Evolutionary conservation across 1,139 yeast genomes (phyloP).

Genomic region (Zygosaccharomyces sapae): DNA sequence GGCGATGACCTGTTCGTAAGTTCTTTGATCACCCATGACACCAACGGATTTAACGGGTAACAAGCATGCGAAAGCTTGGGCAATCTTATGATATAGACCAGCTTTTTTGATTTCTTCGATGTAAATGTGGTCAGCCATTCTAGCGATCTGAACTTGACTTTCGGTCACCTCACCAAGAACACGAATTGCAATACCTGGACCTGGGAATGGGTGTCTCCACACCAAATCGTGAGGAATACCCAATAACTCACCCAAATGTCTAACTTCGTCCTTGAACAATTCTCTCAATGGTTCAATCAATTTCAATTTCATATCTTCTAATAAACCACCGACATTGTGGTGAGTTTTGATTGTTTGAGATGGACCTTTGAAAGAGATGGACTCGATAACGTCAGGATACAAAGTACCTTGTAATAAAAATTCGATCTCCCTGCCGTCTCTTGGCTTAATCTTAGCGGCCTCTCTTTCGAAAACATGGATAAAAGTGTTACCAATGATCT

Average conservation of each 20-base stretch:
- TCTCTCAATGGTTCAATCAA: conserved; percentile 98
- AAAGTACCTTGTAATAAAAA: conserved; percentile 94
- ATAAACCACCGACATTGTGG: conserved; percentile 97
- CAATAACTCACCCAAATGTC: conserved; percentile 88
- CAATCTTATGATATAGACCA: conserved; percentile 86
- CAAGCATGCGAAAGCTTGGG: conserved; percentile 96
- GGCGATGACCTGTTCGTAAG: conserved; percentile 98
- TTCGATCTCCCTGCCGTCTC: conserved; percentile 85
- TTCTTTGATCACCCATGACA: conserved; percentile 99
- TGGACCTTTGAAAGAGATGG: conserved; percentile 98
- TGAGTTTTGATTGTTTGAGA: conserved; percentile 99
- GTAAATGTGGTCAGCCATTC: conserved; percentile 94
- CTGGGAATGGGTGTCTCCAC: conserved; percentile 99
- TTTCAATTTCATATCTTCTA: conserved; percentile 97
- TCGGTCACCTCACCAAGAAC: conserved; percentile 94
- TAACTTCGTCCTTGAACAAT: conserved; percentile 97
- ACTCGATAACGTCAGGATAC: conserved; percentile 98
- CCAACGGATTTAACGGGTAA: conserved; percentile 98
- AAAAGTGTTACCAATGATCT: conserved; percentile 96
- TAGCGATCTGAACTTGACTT: conserved; percentile 89
- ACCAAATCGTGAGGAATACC: conserved; percentile 96
- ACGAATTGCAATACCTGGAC: conserved; percentile 99
- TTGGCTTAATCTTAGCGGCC: conserved; percentile 88
- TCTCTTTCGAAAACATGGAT: conserved; percentile 96
- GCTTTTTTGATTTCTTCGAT: conserved; percentile 92